Conservation (phyloP, 257 asterid species). For the Anisodus acutangulus region DNA sequence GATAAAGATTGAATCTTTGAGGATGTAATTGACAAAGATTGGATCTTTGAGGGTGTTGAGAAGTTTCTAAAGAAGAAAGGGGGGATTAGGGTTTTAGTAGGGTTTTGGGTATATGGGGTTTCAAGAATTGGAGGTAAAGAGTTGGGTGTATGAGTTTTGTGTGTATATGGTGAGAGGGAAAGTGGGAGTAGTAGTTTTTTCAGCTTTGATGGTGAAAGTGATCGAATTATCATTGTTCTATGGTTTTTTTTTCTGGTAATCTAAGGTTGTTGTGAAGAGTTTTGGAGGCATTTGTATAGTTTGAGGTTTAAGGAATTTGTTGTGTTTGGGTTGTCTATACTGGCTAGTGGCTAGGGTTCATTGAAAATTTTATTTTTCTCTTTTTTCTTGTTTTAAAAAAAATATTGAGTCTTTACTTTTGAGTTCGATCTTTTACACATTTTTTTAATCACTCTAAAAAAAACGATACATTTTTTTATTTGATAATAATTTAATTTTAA, state of each 20-base stretch:
- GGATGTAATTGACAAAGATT: constrained; percentile 45
- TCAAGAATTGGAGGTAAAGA: constrained; percentile 34
- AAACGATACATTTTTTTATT: too few relatives aligned
- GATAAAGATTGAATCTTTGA: constrained; percentile 41
- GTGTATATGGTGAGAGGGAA: constrained; percentile 41
- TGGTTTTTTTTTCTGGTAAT: not conserved
- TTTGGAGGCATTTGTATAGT: not conserved
- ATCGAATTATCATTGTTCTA: constrained; percentile 52
- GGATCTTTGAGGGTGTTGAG: constrained; percentile 48
- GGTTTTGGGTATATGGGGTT: constrained; percentile 48
- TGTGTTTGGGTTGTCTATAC: not conserved
- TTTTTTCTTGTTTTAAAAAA: too few relatives aligned
- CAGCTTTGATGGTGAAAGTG: constrained; percentile 58
- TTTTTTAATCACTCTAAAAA: too few relatives aligned
- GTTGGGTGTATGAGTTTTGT: constrained; percentile 39
- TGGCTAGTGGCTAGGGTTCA: not conserved
- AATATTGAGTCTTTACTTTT: too few relatives aligned
- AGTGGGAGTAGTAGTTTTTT: constrained; percentile 51
- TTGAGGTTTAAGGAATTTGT: not conserved
- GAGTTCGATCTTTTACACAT: too few relatives aligned
- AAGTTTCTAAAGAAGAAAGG: constrained; percentile 44
- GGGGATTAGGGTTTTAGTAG: constrained; percentile 52
- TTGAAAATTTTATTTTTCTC: not conserved
- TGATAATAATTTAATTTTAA: too few relatives aligned
- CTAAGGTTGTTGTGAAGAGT: not conserved